Percentiles rank a stretch among this genome's conserved stretches.
Conservation (phyloP, 2,329 filamentous ascomycete species). For the Aspergillus sp. region DNA sequence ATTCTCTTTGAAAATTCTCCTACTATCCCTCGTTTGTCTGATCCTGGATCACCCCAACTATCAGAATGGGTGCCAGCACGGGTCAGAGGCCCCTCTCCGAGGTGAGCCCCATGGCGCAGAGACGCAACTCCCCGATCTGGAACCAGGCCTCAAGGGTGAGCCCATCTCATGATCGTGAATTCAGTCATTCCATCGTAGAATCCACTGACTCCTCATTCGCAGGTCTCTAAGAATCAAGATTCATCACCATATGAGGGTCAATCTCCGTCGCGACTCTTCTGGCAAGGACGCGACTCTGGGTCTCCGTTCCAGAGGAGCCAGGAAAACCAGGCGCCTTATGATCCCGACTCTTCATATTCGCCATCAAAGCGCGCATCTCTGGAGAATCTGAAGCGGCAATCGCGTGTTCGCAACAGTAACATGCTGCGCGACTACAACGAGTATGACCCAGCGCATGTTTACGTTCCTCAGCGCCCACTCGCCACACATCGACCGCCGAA, state of each 20-base stretch:
- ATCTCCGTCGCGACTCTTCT: slow-evolving; percentile 82
- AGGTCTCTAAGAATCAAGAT: slow-evolving; percentile 67
- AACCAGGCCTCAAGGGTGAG: slow-evolving; percentile 71
- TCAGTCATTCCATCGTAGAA: not conserved
- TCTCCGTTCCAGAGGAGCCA: slow-evolving; percentile 61
- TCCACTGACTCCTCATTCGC: slow-evolving; percentile 46
- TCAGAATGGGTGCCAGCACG: slow-evolving; percentile 59
- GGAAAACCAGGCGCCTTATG: slow-evolving; percentile 66
- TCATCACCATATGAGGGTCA: slow-evolving; percentile 65
- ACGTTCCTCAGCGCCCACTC: slow-evolving; percentile 77
- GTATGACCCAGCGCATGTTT: slow-evolving; percentile 79
- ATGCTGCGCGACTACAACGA: slow-evolving; percentile 93
- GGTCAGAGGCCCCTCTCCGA: slow-evolving; percentile 78
- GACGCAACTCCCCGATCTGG: slow-evolving; percentile 91
- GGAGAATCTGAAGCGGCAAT: slow-evolving; percentile 90
- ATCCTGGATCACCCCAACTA: slow-evolving; percentile 48
- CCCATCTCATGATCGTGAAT: not conserved
- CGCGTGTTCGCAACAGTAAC: slow-evolving; percentile 95
- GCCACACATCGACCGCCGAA: slow-evolving; percentile 60
- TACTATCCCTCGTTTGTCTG: slow-evolving; percentile 4
- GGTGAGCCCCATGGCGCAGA: slow-evolving; percentile 78
- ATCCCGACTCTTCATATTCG: slow-evolving; percentile 63
- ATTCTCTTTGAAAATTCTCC: slow-evolving; percentile 9
- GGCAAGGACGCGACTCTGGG: slow-evolving; percentile 72
- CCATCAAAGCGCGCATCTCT: slow-evolving; percentile 84